These are phyloP conservation scores for Parathielavia hyrcaniae DNA, from an alignment of 495 filamentous ascomycete species.

Conservation along the genomic window DNA sequence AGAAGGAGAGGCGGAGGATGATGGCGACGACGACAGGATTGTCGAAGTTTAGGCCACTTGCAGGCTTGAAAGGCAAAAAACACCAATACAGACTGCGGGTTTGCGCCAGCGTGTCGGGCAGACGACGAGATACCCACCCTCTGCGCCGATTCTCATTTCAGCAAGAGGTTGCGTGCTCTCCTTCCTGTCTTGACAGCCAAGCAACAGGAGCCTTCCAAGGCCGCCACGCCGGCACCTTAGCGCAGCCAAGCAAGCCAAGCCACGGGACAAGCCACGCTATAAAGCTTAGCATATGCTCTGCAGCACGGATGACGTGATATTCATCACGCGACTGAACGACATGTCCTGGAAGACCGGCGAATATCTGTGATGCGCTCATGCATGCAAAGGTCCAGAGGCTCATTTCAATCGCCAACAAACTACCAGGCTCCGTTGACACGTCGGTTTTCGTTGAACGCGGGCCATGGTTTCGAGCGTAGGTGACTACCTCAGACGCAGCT, in stretches of 20 bases:
- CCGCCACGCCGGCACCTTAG: not conserved
- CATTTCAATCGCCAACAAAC: too few species aligned
- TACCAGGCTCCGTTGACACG: too few species aligned
- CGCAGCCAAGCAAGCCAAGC: constrained; percentile 10
- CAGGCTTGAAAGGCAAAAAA: not conserved
- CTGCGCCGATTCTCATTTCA: not conserved
- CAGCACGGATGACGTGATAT: not conserved
- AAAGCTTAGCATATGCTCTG: constrained; percentile 6
- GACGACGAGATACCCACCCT: not conserved
- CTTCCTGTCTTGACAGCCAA: constrained; percentile 13
- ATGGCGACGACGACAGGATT: constrained; percentile 37
- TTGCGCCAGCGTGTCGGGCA: not conserved
- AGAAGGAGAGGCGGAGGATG: constrained; percentile 50
- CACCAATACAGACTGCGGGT: not conserved
- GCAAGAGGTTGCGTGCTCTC: constrained; percentile 12
- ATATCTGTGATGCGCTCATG: not conserved
- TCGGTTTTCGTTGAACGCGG: too few species aligned
- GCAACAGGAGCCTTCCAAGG: constrained; percentile 7
- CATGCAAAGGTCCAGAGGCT: not conserved
- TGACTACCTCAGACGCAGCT: too few species aligned
- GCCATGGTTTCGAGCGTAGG: too few species aligned
- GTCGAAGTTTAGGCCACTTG: constrained; percentile 36
- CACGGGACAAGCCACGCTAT: not conserved
- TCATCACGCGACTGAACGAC: too few species aligned
- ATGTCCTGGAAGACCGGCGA: too few species aligned